These are phyloP conservation scores for Penicillium desertorum DNA, from an alignment of 495 filamentous ascomycete species.

Conservation along the genomic window DNA sequence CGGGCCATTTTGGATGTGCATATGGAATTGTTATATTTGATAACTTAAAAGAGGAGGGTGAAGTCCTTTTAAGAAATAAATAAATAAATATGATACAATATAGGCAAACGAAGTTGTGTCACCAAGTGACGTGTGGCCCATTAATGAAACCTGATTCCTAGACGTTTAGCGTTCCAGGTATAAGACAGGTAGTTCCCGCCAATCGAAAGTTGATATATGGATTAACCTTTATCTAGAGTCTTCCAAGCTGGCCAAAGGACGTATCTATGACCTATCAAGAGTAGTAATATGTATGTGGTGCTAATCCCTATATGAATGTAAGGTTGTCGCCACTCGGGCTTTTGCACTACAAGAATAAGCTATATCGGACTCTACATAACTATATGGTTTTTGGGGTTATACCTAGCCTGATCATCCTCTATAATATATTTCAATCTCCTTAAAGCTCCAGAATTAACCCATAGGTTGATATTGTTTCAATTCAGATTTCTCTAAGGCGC, in stretches of 20 bases:
- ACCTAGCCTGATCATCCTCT: neutral
- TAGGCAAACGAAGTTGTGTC: neutral
- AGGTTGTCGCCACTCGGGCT: neutral
- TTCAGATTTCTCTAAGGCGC: neutral
- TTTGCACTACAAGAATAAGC: neutral
- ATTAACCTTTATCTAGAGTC: neutral
- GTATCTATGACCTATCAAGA: neutral
- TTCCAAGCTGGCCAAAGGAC: too few species aligned
- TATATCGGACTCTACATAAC: neutral
- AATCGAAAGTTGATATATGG: neutral
- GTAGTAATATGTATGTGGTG: neutral
- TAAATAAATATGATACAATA: neutral
- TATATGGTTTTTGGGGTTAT: neutral
- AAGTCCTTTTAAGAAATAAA: neutral
- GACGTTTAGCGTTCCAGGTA: neutral
- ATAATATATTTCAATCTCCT: neutral
- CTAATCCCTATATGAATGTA: neutral
- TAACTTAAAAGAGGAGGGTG: neutral
- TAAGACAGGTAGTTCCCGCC: neutral
- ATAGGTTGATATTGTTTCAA: neutral
- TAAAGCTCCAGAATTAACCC: neutral
- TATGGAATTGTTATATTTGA: neutral
- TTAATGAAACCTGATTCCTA: constrained; percentile 1
- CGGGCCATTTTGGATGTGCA: neutral
- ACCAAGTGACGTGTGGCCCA: constrained; percentile 4